These are phyloP conservation scores for Coniochaeta sp. DNA, from an alignment of 2,329 filamentous ascomycete genomes.

Conservation along the genomic window DNA sequence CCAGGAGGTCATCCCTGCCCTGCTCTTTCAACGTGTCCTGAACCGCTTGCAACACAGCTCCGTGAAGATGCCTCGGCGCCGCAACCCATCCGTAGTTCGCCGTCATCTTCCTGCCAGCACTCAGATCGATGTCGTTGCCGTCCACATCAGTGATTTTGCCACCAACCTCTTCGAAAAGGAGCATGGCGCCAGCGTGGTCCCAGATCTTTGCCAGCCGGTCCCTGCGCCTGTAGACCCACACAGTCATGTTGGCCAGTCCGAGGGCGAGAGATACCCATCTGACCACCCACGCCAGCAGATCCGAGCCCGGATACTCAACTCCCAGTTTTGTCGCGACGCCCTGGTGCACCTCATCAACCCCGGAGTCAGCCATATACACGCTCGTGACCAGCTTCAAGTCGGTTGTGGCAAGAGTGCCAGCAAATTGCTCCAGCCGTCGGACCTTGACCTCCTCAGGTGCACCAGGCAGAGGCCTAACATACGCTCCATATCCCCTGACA, in stretches of 20 bases:
- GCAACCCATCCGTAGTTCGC: constrained; percentile 51
- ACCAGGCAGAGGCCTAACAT: constrained; percentile 30
- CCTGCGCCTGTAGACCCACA: constrained; percentile 48
- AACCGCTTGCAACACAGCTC: constrained; percentile 30
- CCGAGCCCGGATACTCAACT: constrained; percentile 37
- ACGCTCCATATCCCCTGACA: constrained; percentile 40
- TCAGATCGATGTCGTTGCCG: constrained; percentile 42
- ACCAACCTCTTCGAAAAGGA: constrained; percentile 50
- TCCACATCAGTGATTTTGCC: constrained; percentile 48
- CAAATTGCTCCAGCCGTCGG: constrained; percentile 24
- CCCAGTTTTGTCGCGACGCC: constrained; percentile 33
- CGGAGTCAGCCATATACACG: constrained; percentile 37
- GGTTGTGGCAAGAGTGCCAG: constrained; percentile 12
- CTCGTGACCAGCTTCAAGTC: constrained; percentile 39
- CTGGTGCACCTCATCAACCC: constrained; percentile 39
- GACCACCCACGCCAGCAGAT: constrained; percentile 51
- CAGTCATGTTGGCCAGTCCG: constrained; percentile 44
- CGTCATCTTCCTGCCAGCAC: constrained; percentile 38
- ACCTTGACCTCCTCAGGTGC: constrained; percentile 13
- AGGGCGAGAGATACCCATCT: constrained; percentile 47
- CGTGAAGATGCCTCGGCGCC: constrained; percentile 38
- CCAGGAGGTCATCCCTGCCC: constrained; percentile 23
- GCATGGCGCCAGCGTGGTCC: constrained; percentile 55
- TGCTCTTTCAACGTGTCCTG: constrained; percentile 25
- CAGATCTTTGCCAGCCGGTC: constrained; percentile 46